A percentile compares a stretch with the other conserved stretches of the same genome.
phyloP scores from a whole-genome alignment of 78 protist species.

The Emiliania huxleyi region DNA sequence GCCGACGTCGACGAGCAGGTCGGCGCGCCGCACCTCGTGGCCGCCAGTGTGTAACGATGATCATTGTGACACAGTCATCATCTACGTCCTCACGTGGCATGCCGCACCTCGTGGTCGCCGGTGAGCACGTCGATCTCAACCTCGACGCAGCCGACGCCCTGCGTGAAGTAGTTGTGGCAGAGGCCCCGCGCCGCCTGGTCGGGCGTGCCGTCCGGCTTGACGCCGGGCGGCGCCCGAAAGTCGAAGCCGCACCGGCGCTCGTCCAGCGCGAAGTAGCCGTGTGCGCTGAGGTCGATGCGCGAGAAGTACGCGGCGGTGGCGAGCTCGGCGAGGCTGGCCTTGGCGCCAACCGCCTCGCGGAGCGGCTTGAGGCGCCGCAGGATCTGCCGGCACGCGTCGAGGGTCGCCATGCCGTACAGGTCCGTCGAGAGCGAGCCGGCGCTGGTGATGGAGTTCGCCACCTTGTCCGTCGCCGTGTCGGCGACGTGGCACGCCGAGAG shows the following conservation, averaged over 20 bases:
- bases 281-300: constrained; percentile 78
- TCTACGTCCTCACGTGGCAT: too few relatives aligned
- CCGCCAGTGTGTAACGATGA: too few relatives aligned
- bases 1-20: constrained; percentile 93
- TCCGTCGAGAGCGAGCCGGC: constrained; percentile 85
- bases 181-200: background rate
- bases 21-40: constrained; percentile 35
- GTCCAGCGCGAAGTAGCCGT: constrained; percentile 86
- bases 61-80: too few relatives aligned
- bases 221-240: background rate
- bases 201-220: background rate
- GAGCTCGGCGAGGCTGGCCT: constrained; percentile 11
- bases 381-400: constrained; percentile 85
- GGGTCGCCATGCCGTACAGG: constrained; percentile 89
- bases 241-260: constrained; percentile 54
- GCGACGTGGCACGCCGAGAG: constrained; percentile 60
- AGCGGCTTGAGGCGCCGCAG: constrained; percentile 69
- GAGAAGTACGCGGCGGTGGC: constrained; percentile 67
- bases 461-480: constrained; percentile 82
- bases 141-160: constrained; percentile 66
- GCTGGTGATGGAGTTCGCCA: constrained; percentile 84
- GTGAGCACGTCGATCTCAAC: constrained; percentile 89
- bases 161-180: constrained; percentile 74
- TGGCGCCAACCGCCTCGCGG: background rate
- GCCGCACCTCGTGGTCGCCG: constrained; percentile 73